A percentile compares a stretch with the other conserved stretches of the same genome.
Evolutionary conservation across 1,284 basidiomycete species (phyloP).

Genomic region (Ustanciosporium gigantosporum): DNA sequence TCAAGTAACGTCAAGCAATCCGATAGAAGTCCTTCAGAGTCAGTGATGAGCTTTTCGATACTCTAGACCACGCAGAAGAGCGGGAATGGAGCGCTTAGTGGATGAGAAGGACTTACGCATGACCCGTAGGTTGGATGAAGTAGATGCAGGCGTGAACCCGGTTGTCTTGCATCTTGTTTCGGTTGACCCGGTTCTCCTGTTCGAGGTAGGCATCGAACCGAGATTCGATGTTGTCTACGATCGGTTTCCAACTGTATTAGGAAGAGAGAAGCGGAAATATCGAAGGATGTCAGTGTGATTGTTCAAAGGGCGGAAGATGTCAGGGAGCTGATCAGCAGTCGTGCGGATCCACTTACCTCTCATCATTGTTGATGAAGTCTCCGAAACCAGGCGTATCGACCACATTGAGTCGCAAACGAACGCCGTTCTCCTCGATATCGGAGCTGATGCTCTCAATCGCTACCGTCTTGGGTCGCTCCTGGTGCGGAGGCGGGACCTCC

Average conservation of each 20-base stretch:
- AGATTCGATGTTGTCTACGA: slow-evolving; percentile 60
- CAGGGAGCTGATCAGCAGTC: not conserved
- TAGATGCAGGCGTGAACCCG: slow-evolving; percentile 60
- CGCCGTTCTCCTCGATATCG: slow-evolving; percentile 60
- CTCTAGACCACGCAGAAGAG: too few species aligned
- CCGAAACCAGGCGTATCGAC: slow-evolving; percentile 60
- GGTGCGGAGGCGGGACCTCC: slow-evolving; percentile 52
- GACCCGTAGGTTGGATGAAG: slow-evolving; percentile 60
- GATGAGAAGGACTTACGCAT: slow-evolving; percentile 40
- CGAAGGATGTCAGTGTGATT: not conserved
- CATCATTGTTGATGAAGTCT: slow-evolving; percentile 60
- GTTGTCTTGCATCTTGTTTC: slow-evolving; percentile 58
- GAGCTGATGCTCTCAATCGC: slow-evolving; percentile 60
- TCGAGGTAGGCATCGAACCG: slow-evolving; percentile 60
- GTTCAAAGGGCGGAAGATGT: too few species aligned
- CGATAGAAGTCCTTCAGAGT: too few species aligned
- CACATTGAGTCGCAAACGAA: slow-evolving; percentile 58
- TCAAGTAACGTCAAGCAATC: not conserved
- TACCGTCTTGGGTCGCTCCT: slow-evolving; percentile 57
- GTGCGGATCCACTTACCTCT: slow-evolving; percentile 28
- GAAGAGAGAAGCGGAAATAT: not conserved
- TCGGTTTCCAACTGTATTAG: slow-evolving; percentile 57
- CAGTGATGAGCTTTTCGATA: not conserved
- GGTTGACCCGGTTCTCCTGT: slow-evolving; percentile 60
- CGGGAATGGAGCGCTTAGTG: not conserved